Base-by-base conservation (phyloP, 2,329 filamentous ascomycete species). In the Clonostachys chloroleuca region DNA sequence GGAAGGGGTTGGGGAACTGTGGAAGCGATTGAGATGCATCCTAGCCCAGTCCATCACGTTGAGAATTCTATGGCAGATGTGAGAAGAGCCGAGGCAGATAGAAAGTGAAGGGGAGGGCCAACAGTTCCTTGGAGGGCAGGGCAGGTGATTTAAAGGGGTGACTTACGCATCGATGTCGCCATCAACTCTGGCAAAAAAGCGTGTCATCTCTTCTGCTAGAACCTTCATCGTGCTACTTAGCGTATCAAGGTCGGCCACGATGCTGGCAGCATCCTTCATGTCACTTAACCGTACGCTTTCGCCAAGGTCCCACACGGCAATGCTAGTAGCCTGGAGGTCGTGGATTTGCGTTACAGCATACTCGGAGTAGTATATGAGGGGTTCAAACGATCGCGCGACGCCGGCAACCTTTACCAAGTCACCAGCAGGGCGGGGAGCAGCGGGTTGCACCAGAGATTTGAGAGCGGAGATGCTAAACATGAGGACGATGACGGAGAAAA, bases 21-120 rank as follows among this genome's bases (percentile, higher is more conserved):
- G 80, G 48, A 94, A 72, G 42, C 84, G 83, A 50, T 83, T 76
- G 13, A 97, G 80, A 64, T 96, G 91, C 54, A 91, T 84, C 60
- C 87, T 87, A 13, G 90, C 89, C 92, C 92, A 96, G 62, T 96
- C 90, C 91, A 97, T 96, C 45, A 95, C 90, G 51, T 94, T 86
- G 35, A 97, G 77, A 55, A 96, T 95, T 50, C 87, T 86, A 58
- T 44, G 60, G 57, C 48, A 51, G 43, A 44, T 50, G 45, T 34
- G 36, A n/a, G 5, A 30, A 40, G 12, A 10, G 34, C 14, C 35
- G 40, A 34, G n/a, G 45, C 24, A 30, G 24, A 10, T 30, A 30
- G 24, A 30, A 30, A 30, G 4, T 30, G 20, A 33, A 34, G 10
- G 6, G 18, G 40, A 43, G 16, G 12, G 43, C 30, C 43, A 18